Evolutionary conservation across 2,329 filamentous ascomycete species (phyloP).

Genomic region (Annulohypoxylon truncatum): DNA sequence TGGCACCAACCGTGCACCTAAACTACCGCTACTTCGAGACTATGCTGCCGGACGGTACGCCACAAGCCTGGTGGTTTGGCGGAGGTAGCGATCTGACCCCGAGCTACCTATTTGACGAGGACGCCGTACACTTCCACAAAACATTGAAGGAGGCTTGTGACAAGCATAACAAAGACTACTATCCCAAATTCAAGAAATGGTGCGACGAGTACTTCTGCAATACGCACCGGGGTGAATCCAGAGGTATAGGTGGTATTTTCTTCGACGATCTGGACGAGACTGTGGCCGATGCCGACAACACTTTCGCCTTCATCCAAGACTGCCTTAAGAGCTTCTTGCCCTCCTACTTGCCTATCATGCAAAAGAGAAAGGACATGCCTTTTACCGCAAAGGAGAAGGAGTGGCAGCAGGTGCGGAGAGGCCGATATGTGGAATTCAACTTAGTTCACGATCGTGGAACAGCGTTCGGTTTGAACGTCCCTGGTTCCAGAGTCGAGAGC

Average conservation of each 20-base stretch:
- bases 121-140: slow-evolving; percentile 95
- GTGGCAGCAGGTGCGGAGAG: slow-evolving; percentile 95
- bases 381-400: slow-evolving; percentile 88
- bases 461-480: slow-evolving; percentile 92
- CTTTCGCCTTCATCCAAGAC: slow-evolving; percentile 90
- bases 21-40: slow-evolving; percentile 99
- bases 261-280: slow-evolving; percentile 95
- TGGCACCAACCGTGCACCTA: slow-evolving; percentile 96
- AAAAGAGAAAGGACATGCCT: slow-evolving; percentile 90
- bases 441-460: slow-evolving; percentile 96
- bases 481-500: slow-evolving; percentile 91
- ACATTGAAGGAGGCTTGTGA: slow-evolving; percentile 94
- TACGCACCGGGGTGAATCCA: slow-evolving; percentile 87
- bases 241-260: slow-evolving; percentile 96
- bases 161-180: slow-evolving; percentile 91
- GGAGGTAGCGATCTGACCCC: slow-evolving; percentile 95
- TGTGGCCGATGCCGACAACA: slow-evolving; percentile 86
- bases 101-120: slow-evolving; percentile 94
- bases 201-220: slow-evolving; percentile 98
- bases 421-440: slow-evolving; percentile 99
- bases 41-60: slow-evolving; percentile 81
- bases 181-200: slow-evolving; percentile 96
- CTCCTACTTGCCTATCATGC: slow-evolving; percentile 88
- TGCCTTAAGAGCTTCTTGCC: slow-evolving; percentile 89
- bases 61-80: slow-evolving; percentile 97